Conservation (phyloP, 1,284 basidiomycete species). For the Ceratobasidium sp. region DNA sequence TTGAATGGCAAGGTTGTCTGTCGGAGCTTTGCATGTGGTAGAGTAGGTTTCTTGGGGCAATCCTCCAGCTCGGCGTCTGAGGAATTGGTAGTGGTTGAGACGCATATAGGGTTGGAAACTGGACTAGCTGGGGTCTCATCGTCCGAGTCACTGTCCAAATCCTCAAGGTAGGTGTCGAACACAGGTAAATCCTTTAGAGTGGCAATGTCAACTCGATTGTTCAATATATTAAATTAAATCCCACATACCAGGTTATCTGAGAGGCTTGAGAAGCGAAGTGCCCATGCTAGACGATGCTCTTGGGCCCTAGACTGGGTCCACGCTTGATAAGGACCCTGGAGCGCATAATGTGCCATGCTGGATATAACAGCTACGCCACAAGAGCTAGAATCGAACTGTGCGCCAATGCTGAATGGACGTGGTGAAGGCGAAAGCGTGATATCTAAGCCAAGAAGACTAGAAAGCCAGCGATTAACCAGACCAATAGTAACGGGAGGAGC, state of each 20-base stretch:
- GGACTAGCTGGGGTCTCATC: background rate
- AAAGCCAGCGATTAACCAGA: constrained; percentile 22
- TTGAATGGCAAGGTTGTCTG: constrained; percentile 20
- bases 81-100: background rate
- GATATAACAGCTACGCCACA: constrained; percentile 20
- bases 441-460: background rate
- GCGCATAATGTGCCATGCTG: constrained; percentile 14
- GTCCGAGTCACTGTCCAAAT: constrained; percentile 5
- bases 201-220: background rate
- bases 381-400: constrained; percentile 8
- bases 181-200: background rate
- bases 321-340: background rate
- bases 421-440: background rate
- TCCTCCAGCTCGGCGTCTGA: background rate
- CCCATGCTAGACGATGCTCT: constrained; percentile 7
- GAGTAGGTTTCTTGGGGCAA: background rate
- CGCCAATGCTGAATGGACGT: background rate
- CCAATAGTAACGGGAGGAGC: background rate
- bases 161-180: constrained; percentile 2
- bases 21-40: background rate
- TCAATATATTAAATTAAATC: background rate
- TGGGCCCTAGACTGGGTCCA: background rate
- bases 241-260: background rate
- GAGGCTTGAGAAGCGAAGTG: background rate
- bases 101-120: background rate